These are phyloP conservation scores for Trichoderma brevicompactum DNA, from an alignment of 2,329 filamentous ascomycete genomes.

Conservation along the genomic window DNA sequence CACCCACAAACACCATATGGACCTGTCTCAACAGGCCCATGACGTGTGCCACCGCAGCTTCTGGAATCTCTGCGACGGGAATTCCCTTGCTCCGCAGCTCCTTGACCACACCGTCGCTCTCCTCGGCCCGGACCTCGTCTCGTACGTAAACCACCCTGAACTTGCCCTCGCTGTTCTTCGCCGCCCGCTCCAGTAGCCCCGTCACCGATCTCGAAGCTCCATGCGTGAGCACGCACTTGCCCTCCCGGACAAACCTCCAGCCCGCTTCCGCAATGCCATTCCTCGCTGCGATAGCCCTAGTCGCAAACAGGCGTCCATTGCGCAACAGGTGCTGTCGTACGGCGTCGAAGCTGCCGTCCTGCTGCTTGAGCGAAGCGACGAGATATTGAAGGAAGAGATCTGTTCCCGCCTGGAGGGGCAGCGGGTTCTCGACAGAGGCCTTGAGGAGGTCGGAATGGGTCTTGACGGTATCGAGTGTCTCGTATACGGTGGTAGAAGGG, in stretches of 20 bases:
- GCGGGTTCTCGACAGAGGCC: conserved; percentile 79
- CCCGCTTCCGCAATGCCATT: conserved; percentile 82
- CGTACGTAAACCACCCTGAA: conserved; percentile 86
- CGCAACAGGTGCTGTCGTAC: conserved; percentile 81
- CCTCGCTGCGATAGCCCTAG: conserved; percentile 81
- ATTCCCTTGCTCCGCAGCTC: conserved; percentile 74
- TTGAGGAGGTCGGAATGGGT: conserved; percentile 79
- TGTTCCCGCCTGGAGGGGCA: conserved; percentile 90
- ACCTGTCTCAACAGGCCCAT: conserved; percentile 62
- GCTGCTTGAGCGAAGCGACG: conserved; percentile 70
- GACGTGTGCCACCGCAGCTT: conserved; percentile 75
- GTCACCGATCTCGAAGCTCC: conserved; percentile 86
- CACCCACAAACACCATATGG: conserved; percentile 68
- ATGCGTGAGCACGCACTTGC: conserved; percentile 83
- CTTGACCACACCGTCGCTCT: conserved; percentile 72
- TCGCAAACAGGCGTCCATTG: conserved; percentile 85
- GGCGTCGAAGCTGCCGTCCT: conserved; percentile 68
- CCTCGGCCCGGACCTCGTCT: conserved; percentile 57
- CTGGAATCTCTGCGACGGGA: conserved; percentile 68
- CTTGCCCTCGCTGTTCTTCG: conserved; percentile 61
- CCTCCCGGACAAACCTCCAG: conserved; percentile 76
- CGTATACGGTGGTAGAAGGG: conserved; percentile 84
- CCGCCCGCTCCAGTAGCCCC: conserved; percentile 72
- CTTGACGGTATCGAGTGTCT: conserved; percentile 86
- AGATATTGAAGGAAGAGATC: conserved; percentile 96